Conservation (phyloP, 352 stramenopile species). For the Globisporangium emineosum region DNA sequence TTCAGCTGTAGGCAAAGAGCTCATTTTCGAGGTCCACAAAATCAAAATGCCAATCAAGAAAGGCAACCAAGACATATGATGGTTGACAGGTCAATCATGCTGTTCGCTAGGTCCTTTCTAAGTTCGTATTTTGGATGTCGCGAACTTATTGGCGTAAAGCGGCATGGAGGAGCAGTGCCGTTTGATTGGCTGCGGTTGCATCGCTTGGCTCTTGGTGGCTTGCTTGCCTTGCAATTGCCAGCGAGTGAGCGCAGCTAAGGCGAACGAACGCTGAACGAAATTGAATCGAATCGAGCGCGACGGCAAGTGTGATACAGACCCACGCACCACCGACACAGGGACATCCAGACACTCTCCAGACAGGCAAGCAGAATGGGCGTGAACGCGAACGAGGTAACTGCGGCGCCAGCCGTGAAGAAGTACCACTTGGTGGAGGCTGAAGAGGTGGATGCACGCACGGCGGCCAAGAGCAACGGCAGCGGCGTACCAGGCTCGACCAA, state of each 20-base stretch:
- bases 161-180: background rate
- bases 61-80: background rate
- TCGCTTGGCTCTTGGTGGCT: background rate
- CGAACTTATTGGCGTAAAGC: background rate
- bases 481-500: slow-evolving; percentile 24
- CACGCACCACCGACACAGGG: background rate
- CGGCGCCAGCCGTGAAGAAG: slow-evolving; percentile 45
- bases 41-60: background rate
- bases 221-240: background rate
- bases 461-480: slow-evolving; percentile 4
- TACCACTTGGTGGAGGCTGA: slow-evolving; percentile 83
- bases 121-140: background rate
- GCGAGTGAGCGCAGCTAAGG: background rate
- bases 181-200: slow-evolving; percentile 10
- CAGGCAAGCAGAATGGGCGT: slow-evolving; percentile 26
- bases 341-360: slow-evolving; percentile 6
- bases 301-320: background rate
- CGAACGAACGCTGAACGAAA: background rate
- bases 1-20: background rate
- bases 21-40: background rate
- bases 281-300: background rate
- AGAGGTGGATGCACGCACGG: slow-evolving; percentile 46
- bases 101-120: background rate
- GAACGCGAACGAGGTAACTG: slow-evolving; percentile 27
- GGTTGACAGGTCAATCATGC: background rate